These are phyloP conservation scores for Solanum paucissectum DNA, from an alignment of 257 asterid species.

Conservation along the genomic window DNA sequence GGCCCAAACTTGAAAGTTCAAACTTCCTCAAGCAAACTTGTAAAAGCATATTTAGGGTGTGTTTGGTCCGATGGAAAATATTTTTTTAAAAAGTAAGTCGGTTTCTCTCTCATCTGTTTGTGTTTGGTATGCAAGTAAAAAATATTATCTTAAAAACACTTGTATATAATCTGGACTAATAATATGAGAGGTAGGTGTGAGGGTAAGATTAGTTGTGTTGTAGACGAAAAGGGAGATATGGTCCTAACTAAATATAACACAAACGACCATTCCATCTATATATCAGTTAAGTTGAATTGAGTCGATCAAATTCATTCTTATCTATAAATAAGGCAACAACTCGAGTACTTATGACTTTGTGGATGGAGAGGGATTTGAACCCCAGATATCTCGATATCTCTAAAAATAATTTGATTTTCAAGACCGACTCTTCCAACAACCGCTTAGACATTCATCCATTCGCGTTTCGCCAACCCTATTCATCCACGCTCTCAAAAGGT, in stretches of 20 bases:
- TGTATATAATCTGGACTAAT: neutral
- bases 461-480: no score
- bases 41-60: neutral
- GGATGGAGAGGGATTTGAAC: neutral
- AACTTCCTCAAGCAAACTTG: neutral
- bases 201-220: neutral
- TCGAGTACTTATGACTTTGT: neutral
- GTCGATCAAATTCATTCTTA: neutral
- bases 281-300: no score
- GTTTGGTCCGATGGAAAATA: neutral
- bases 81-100: neutral
- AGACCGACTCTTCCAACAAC: neutral
- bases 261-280: neutral
- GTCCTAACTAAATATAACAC: neutral
- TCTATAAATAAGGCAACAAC: neutral
- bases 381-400: no score
- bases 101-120: neutral
- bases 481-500: neutral
- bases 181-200: neutral
- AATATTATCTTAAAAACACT: neutral
- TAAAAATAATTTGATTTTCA: no score
- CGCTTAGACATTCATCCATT: no score
- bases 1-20: neutral
- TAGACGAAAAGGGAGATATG: neutral
- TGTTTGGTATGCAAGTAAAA: neutral